These are phyloP conservation scores for Pichia pseudocactophila DNA, from an alignment of 805 yeast genomes.

Conservation along the genomic window DNA sequence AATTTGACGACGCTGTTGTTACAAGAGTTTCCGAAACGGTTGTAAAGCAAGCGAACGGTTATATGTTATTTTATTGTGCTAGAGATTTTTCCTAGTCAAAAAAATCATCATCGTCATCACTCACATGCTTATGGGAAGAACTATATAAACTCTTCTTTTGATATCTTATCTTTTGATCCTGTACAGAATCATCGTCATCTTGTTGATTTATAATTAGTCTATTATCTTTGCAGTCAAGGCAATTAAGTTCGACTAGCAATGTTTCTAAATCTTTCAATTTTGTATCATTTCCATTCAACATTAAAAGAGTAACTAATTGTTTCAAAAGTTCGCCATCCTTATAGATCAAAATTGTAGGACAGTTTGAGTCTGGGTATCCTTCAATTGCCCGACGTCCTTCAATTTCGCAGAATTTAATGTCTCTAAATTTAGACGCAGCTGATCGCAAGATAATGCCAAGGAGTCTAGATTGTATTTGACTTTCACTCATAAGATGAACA, in stretches of 20 bases:
- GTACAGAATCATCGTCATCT: constrained; percentile 48
- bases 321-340: constrained; percentile 67
- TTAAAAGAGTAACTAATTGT: constrained; percentile 72
- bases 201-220: constrained; percentile 52
- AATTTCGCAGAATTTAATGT: constrained; percentile 86
- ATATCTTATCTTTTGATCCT: constrained; percentile 44
- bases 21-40: constrained; percentile 54
- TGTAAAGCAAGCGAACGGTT: constrained; percentile 68
- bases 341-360: constrained; percentile 86
- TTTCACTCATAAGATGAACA: constrained; percentile 65
- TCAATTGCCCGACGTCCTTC: constrained; percentile 89
- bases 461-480: constrained; percentile 65
- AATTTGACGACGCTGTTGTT: constrained; percentile 83
- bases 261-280: constrained; percentile 60
- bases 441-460: constrained; percentile 47
- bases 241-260: constrained; percentile 56
- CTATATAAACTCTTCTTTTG: constrained; percentile 48
- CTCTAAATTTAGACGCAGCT: constrained; percentile 61
- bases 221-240: constrained; percentile 57
- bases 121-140: neutral
- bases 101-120: constrained; percentile 33
- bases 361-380: constrained; percentile 79
- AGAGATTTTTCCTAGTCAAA: constrained; percentile 38
- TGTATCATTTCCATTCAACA: constrained; percentile 79
- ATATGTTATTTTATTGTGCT: constrained; percentile 62